phyloP scores from a whole-genome alignment of 441 rosid species.

The Manihot esculenta region DNA sequence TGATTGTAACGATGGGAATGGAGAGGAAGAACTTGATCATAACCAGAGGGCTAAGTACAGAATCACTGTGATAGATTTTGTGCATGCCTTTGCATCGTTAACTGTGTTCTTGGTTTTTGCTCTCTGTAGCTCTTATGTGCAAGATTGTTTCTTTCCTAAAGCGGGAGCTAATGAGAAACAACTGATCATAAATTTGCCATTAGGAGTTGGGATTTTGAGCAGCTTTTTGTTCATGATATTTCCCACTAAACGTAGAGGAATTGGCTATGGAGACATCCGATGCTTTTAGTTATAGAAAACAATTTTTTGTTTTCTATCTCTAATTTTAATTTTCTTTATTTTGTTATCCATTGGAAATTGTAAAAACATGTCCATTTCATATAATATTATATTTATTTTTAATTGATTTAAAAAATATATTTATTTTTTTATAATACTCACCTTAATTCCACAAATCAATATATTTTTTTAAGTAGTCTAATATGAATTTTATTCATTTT shows the following conservation, averaged over 20 bases:
- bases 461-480: too few relatives aligned
- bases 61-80: constrained; percentile 31
- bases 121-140: constrained; percentile 35
- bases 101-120: constrained; percentile 53
- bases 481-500: too few relatives aligned
- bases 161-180: constrained; percentile 22
- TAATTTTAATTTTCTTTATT: too few relatives aligned
- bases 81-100: constrained; percentile 43
- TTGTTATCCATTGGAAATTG: too few relatives aligned
- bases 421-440: too few relatives aligned
- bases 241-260: constrained; percentile 49
- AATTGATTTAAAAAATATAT: too few relatives aligned
- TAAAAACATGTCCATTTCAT: too few relatives aligned
- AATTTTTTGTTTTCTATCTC: too few relatives aligned
- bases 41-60: constrained; percentile 11
- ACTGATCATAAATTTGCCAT: constrained; percentile 33
- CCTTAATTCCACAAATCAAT: too few relatives aligned
- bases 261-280: constrained; percentile 38
- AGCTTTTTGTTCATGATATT: constrained; percentile 44
- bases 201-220: constrained; percentile 36
- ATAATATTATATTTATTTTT: too few relatives aligned
- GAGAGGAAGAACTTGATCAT: background rate
- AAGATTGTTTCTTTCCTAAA: constrained; percentile 36
- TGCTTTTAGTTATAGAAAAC: too few relatives aligned
- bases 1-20: background rate